phyloP scores from a whole-genome alignment of 2,329 filamentous ascomycete species.

The Dactylellina sp. region DNA sequence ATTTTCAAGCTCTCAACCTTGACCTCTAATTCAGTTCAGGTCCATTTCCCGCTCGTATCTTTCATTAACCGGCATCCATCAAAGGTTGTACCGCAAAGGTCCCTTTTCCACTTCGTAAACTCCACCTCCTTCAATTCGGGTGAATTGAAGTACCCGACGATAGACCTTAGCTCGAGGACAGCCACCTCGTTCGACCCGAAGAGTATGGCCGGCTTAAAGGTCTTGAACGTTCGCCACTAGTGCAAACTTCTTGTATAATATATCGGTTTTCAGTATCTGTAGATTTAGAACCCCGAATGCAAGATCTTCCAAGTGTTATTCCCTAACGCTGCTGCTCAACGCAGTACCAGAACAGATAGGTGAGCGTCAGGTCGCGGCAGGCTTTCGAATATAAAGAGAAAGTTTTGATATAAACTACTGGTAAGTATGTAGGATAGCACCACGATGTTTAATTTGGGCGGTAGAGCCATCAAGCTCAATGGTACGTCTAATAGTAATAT shows the following conservation, averaged over 20 bases:
- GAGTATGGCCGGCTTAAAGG: slow-evolving; percentile 4
- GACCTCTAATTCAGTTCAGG: not conserved
- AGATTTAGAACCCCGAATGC: not conserved
- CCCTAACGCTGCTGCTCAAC: not conserved
- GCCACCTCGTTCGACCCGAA: not conserved
- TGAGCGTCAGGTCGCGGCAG: slow-evolving; percentile 11
- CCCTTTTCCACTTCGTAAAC: slow-evolving; percentile 9
- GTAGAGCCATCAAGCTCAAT: not conserved
- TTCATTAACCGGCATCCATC: not conserved
- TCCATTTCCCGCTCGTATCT: not conserved
- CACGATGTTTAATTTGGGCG: slow-evolving; percentile 20
- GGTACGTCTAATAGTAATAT: not conserved
- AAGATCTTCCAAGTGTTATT: slow-evolving; percentile 4
- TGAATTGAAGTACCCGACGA: too few relatives aligned
- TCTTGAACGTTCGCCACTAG: slow-evolving; percentile 6
- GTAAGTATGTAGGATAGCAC: slow-evolving; percentile 5
- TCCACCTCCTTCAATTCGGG: slow-evolving; percentile 9
- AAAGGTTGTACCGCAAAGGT: not conserved
- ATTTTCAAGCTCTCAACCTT: too few relatives aligned
- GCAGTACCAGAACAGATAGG: slow-evolving; percentile 24
- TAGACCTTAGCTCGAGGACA: too few relatives aligned
- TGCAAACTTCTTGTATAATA: not conserved
- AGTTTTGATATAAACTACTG: slow-evolving; percentile 6
- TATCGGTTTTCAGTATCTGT: not conserved
- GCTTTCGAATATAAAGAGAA: slow-evolving; percentile 32